These are phyloP conservation scores for Waltergamsia citrina DNA, from an alignment of 2,329 filamentous ascomycete species.

Conservation along the genomic window DNA sequence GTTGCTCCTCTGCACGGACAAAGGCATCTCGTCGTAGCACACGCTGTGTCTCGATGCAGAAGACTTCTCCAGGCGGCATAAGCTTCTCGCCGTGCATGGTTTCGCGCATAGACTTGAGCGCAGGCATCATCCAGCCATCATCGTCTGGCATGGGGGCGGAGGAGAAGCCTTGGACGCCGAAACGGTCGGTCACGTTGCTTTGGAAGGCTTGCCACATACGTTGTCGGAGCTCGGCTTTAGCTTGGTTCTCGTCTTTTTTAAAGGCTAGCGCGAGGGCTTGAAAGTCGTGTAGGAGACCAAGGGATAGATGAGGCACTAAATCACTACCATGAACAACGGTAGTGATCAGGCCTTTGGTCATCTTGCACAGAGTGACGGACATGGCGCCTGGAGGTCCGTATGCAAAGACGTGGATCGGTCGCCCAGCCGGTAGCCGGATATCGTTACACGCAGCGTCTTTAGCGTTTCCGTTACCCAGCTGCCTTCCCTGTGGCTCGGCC, in stretches of 20 bases:
- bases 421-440: constrained; percentile 51
- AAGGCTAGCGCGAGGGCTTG: constrained; percentile 64
- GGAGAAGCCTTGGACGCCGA: constrained; percentile 10
- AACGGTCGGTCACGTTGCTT: constrained; percentile 47
- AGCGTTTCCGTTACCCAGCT: constrained; percentile 22
- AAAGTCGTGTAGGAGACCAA: constrained; percentile 66
- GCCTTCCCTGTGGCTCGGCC: constrained; percentile 31
- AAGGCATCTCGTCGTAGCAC: constrained; percentile 62
- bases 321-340: constrained; percentile 66
- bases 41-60: constrained; percentile 58
- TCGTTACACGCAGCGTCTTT: constrained; percentile 14
- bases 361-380: constrained; percentile 58
- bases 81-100: constrained; percentile 63
- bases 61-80: constrained; percentile 68
- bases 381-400: constrained; percentile 69
- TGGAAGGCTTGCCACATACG: constrained; percentile 58
- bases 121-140: constrained; percentile 59
- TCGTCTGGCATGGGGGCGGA: constrained; percentile 29
- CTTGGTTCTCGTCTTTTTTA: constrained; percentile 59
- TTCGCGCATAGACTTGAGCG: constrained; percentile 55
- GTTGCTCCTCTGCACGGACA: constrained; percentile 30
- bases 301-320: constrained; percentile 62
- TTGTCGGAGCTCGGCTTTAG: constrained; percentile 56
- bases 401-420: constrained; percentile 70
- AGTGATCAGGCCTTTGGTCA: constrained; percentile 66